Conservation (phyloP, 164 flowering plant genomes). For the Akebia trifoliata region DNA sequence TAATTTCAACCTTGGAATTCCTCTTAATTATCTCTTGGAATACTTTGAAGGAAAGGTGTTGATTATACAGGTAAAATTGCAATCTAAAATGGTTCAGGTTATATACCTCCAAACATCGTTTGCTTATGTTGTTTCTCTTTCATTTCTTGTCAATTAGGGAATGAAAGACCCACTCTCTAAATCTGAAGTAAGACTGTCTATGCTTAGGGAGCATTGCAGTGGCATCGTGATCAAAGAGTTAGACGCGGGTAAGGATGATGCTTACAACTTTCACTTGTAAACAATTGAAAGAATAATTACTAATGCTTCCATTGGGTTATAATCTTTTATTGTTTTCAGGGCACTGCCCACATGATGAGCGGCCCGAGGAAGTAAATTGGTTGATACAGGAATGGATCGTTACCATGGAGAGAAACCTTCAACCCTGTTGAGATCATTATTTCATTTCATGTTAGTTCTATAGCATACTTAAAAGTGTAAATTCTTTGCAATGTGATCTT, state of each 20-base stretch:
- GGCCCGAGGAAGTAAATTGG: slow-evolving; percentile 67
- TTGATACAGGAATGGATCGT: slow-evolving; percentile 53
- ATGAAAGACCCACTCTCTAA: slow-evolving; percentile 79
- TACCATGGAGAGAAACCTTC: slow-evolving; percentile 11
- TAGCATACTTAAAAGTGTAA: not conserved
- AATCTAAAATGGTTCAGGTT: not conserved
- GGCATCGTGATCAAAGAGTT: slow-evolving; percentile 47
- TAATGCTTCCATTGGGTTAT: not conserved
- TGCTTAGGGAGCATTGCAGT: slow-evolving; percentile 55
- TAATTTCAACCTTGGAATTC: slow-evolving; percentile 64
- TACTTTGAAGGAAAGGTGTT: slow-evolving; percentile 51
- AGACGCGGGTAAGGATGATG: slow-evolving; percentile 50
- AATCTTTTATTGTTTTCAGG: slow-evolving; percentile 31
- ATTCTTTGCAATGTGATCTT: not conserved
- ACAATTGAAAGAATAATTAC: not conserved
- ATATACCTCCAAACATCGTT: not conserved
- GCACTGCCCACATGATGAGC: slow-evolving; percentile 91
- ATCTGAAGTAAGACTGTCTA: slow-evolving; percentile 43
- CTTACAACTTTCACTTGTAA: not conserved
- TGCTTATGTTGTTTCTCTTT: slow-evolving; percentile 1
- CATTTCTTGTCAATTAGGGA: slow-evolving; percentile 38
- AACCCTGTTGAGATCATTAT: slow-evolving; percentile 2
- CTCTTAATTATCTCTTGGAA: slow-evolving; percentile 67
- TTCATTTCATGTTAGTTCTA: not conserved
- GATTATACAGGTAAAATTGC: slow-evolving; percentile 56